Conservation (phyloP, 2,329 filamentous ascomycete species). For the Trichoderma atroviride region DNA sequence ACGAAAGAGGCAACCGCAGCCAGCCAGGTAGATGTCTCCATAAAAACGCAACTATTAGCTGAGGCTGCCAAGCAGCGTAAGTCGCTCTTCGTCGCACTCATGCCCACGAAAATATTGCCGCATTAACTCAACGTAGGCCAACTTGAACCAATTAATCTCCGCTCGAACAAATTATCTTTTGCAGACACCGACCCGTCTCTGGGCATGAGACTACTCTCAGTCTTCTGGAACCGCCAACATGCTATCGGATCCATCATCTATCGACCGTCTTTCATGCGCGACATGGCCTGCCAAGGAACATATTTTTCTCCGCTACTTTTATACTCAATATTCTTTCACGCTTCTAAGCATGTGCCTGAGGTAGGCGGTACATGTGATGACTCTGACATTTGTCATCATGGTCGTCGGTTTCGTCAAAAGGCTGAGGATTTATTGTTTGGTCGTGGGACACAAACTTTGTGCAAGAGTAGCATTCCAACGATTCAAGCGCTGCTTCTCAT, state of each 20-base stretch:
- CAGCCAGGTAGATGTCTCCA: neutral
- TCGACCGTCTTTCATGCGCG: neutral
- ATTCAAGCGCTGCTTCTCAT: neutral
- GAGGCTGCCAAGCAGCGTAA: neutral
- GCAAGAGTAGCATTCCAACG: neutral
- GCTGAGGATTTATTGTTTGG: neutral
- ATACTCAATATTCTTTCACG: neutral
- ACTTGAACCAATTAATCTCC: neutral
- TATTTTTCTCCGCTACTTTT: neutral
- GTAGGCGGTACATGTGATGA: neutral
- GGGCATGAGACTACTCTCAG: neutral
- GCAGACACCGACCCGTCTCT: neutral
- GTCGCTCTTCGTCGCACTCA: neutral
- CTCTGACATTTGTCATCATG: neutral
- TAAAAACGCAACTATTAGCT: neutral
- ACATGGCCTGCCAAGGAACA: neutral
- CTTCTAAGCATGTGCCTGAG: neutral
- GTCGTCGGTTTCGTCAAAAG: neutral
- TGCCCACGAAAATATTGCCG: neutral
- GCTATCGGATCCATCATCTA: neutral
- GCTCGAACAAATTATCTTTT: neutral
- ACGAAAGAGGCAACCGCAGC: neutral
- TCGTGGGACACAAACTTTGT: neutral
- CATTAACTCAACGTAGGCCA: neutral
- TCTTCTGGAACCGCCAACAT: neutral